Evolutionary conservation across 768 basidiomycete species (phyloP), one percentile per base, ranked within the genome.

Genomic region (Boletus sp.): DNA sequence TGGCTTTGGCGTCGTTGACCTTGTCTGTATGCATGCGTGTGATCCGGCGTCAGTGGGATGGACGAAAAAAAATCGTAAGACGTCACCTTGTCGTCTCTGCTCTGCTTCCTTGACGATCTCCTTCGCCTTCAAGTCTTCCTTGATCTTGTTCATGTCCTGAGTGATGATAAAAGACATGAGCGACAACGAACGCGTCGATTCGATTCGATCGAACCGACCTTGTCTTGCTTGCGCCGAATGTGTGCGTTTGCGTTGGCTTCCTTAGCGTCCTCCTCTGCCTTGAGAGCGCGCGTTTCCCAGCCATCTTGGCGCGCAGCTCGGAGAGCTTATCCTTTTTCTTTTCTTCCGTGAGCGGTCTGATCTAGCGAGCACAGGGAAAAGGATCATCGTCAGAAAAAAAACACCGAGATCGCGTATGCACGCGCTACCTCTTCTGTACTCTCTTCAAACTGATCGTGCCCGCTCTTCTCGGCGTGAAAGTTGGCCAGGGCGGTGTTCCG

Each of bases 361-460:
- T 85, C 92, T 93, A 2, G 37, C 24, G 24, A 24, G 24, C 24
- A 24, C 24, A 24, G 3, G 3, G 24, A 24, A 24, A 24, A 24
- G 24, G 24, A 24, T 24, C 33, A 11, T 35, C 11, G 5, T 35
- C 33, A 35, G 33, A 35, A 35, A 9, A 35, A 35, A 5, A 9
- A 9, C 33, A 35, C 33, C 33, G 33, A 37, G 37, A 15, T 5
- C 11, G 37, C 15, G 37, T 6, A 14, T 12, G 33, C 24, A 47
- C 50, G 49, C 50, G 49, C 47, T 24, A 92, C 94, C 81, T 98
- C 96, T 66, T 98, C 94, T 0, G 86, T 91, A 2, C 90, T 94
- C 67, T 98, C 96, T 69, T 97, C 95, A 60, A 98, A 98, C 62
- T 94, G 87, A 71, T 93, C 87, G 69, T 99, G 96, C 0, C 96